These are phyloP conservation scores for Rubia peregrina DNA, from an alignment of 305 asterid genomes.

Conservation along the genomic window DNA sequence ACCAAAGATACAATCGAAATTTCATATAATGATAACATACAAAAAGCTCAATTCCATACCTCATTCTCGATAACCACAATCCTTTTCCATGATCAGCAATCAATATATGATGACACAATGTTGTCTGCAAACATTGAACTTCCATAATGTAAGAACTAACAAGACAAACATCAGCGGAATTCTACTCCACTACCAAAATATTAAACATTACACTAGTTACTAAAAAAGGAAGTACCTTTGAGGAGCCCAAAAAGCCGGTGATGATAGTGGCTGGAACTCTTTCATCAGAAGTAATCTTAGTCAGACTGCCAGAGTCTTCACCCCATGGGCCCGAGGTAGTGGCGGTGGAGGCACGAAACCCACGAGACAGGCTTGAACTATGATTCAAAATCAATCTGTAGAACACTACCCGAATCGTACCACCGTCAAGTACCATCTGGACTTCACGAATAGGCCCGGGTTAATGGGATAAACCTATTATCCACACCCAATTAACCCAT, in stretches of 20 bases:
- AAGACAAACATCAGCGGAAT: slow-evolving; percentile 2
- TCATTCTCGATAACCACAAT: slow-evolving; percentile 94
- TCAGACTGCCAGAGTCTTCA: slow-evolving; percentile 56
- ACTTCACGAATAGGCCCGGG: too few relatives aligned
- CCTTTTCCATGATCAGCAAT: slow-evolving; percentile 89
- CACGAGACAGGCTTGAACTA: slow-evolving; percentile 31
- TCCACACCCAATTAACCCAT: too few relatives aligned
- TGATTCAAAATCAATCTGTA: not conserved
- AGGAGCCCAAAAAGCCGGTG: slow-evolving; percentile 92
- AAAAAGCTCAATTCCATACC: slow-evolving; percentile 35
- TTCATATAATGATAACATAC: not conserved
- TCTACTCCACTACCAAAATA: not conserved
- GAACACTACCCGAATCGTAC: too few relatives aligned
- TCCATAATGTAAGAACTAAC: not conserved
- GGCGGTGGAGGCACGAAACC: slow-evolving; percentile 43
- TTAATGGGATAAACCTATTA: too few relatives aligned
- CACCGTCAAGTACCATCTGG: too few relatives aligned
- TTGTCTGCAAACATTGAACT: slow-evolving; percentile 46
- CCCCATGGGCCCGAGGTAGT: slow-evolving; percentile 48
- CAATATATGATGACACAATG: slow-evolving; percentile 78
- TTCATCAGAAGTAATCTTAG: slow-evolving; percentile 83
- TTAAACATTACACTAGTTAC: not conserved
- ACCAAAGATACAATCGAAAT: not conserved
- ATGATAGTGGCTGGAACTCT: slow-evolving; percentile 94
- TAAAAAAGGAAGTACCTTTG: slow-evolving; percentile 47